Conservation (phyloP, 1,139 yeast genomes). For the Blastobotrys serpentis region DNA sequence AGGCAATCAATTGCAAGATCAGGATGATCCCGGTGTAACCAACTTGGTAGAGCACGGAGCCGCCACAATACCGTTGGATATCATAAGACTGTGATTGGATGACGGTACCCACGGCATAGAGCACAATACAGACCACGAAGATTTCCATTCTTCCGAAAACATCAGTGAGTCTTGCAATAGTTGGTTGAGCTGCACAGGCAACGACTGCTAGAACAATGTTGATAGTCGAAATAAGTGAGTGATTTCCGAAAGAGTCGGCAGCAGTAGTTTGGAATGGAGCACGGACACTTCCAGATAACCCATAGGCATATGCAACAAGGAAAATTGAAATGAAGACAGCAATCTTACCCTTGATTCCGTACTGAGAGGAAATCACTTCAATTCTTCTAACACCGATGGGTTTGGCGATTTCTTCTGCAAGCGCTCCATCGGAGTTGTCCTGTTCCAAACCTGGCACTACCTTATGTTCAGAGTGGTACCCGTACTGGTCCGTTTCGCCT, state of each 20-base stretch:
- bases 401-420: conserved; percentile 15
- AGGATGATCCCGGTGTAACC: conserved; percentile 68
- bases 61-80: conserved; percentile 68
- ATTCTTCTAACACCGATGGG: conserved; percentile 39
- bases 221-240: conserved; percentile 64
- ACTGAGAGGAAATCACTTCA: conserved; percentile 39
- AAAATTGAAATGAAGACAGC: conserved; percentile 53
- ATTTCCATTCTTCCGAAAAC: conserved; percentile 67
- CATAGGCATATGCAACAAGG: conserved; percentile 62
- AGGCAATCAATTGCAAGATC: conserved; percentile 54
- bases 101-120: conserved; percentile 69
- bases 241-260: conserved; percentile 54
- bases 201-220: conserved; percentile 61
- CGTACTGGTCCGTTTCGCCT: not conserved
- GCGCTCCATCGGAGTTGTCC: not conserved
- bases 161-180: conserved; percentile 68
- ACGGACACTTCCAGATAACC: conserved; percentile 60
- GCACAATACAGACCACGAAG: conserved; percentile 52
- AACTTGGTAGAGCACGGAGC: conserved; percentile 65
- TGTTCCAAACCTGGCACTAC: conserved; percentile 6
- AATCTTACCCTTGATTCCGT: conserved; percentile 37
- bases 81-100: conserved; percentile 66
- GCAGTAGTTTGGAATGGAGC: conserved; percentile 54
- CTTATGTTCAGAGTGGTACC: not conserved
- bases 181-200: conserved; percentile 71